phyloP scores from a whole-genome alignment of 768 basidiomycete species.

The Lentinula aciculospora region DNA sequence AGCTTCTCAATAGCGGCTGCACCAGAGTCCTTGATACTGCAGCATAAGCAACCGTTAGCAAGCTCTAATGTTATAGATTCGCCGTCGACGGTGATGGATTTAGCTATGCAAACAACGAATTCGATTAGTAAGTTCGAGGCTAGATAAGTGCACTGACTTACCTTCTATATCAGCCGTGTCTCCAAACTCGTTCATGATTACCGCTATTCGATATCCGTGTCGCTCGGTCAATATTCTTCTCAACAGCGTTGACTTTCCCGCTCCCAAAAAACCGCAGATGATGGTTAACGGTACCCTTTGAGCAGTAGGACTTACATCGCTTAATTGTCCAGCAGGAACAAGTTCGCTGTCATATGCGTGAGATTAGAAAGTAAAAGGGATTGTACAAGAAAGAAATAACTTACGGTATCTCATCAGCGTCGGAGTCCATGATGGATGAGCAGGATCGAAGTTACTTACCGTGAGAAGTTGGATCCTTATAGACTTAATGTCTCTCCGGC shows the following conservation, averaged over 20 bases:
- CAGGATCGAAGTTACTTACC: neutral
- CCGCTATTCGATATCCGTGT: conserved; percentile 94
- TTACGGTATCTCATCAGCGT: conserved; percentile 55
- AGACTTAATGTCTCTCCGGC: too few species aligned
- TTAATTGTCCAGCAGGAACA: conserved; percentile 18
- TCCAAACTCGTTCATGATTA: conserved; percentile 98
- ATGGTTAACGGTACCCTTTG: conserved; percentile 79
- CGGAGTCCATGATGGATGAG: conserved; percentile 34
- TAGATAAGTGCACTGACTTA: conserved; percentile 17
- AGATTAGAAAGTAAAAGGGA: conserved; percentile 4
- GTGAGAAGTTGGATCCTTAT: too few species aligned
- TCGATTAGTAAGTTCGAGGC: neutral
- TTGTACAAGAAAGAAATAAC: conserved; percentile 17
- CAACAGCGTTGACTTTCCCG: conserved; percentile 90
- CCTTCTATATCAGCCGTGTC: conserved; percentile 57
- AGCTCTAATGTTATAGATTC: conserved; percentile 75
- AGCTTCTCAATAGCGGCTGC: conserved; percentile 91
- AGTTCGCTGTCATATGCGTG: conserved; percentile 11
- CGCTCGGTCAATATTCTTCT: conserved; percentile 87
- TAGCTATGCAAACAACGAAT: conserved; percentile 46
- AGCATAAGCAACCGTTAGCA: conserved; percentile 97
- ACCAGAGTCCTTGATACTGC: conserved; percentile 93
- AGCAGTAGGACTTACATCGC: neutral
- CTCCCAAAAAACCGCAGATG: conserved; percentile 91
- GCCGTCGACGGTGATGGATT: conserved; percentile 72